Base-by-base conservation (phyloP, 441 rosid genomes). In the Erodium texanum region DNA sequence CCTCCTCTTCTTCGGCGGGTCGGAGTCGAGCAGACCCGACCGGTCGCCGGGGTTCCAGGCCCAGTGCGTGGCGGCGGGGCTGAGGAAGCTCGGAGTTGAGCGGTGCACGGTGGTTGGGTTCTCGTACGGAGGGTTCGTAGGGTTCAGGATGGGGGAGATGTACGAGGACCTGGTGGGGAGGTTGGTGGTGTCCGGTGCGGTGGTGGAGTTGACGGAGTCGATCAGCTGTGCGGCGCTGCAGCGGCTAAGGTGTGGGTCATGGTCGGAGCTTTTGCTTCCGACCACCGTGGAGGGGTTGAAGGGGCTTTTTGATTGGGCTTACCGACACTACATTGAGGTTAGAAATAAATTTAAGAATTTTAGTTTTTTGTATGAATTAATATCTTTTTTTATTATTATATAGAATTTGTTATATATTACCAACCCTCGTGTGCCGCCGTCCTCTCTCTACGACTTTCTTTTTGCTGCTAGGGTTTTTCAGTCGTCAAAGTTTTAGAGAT, bases 61-160 rank as follows among this genome's bases (percentile, higher is more conserved):
- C 0, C 74, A 82, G 73, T 85, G 79, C 68, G 52, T 78, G 36
- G 84, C 75, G 2, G 71, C 62, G 41, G 75, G 79, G 38, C 70
- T 43, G 52, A 43, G n/a, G n/a, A 43, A 12, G 52, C n/a, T 43
- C n/a, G 52, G 52, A 0, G 89, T 81, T 27, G 63, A 56, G 18
- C 73, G 59, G 65, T 82, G 84, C 59, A 77, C 61, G 3, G 36
- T 78, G 62, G 85, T 82, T 8, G 78, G 85, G 19, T 23, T 72
- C 1, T 81, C 85, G 62, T 82, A 80, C 24, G 84, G 86, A 0
- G 85, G 81, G 48, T 20, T 76, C 23, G 78, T 77, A 15, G 79
- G 80, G 58, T 78, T 82, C 70, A 81, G 72, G 68, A 73, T 85
- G 80, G 85, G 81, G 0, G 75, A 76, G 66, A 54, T 67, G 69